Percentiles rank a stretch among this genome's conserved stretches.
Conservation (phyloP, 495 filamentous ascomycete species). For the Glonium stellatum region DNA sequence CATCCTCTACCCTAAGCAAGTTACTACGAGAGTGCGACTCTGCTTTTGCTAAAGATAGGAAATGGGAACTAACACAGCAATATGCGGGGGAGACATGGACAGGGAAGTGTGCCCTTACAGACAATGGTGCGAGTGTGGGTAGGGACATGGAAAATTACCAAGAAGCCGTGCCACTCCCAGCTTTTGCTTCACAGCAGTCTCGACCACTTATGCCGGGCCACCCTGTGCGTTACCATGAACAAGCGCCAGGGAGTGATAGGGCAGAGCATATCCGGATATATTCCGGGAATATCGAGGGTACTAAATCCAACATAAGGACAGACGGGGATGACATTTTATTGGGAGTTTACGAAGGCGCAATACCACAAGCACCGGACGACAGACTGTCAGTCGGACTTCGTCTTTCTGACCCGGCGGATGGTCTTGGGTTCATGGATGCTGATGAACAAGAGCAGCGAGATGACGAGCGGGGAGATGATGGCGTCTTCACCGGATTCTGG, state of each 20-base stretch:
- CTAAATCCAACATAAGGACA: background rate
- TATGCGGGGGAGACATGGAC: background rate
- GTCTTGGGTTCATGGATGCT: background rate
- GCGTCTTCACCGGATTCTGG: slow-evolving; percentile 30
- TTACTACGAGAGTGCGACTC: slow-evolving; percentile 5
- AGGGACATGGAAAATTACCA: too few species aligned
- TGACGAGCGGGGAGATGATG: background rate
- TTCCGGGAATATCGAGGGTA: background rate
- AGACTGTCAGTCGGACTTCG: background rate
- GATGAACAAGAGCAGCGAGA: background rate
- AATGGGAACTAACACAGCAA: background rate
- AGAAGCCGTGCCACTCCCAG: too few species aligned
- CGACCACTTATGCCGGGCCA: too few species aligned
- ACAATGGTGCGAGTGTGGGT: background rate
- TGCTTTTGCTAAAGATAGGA: background rate
- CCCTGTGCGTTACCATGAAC: too few species aligned
- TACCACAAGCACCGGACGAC: background rate
- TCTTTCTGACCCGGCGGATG: background rate
- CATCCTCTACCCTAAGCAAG: background rate
- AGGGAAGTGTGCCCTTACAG: background rate
- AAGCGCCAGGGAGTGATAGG: background rate
- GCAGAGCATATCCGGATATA: background rate
- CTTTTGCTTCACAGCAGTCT: background rate
- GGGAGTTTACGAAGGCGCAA: background rate
- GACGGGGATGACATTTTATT: background rate